Evolutionary conservation across 179 eudicot genomes (phyloP).

Genomic region (Carnegiea gigantea): DNA sequence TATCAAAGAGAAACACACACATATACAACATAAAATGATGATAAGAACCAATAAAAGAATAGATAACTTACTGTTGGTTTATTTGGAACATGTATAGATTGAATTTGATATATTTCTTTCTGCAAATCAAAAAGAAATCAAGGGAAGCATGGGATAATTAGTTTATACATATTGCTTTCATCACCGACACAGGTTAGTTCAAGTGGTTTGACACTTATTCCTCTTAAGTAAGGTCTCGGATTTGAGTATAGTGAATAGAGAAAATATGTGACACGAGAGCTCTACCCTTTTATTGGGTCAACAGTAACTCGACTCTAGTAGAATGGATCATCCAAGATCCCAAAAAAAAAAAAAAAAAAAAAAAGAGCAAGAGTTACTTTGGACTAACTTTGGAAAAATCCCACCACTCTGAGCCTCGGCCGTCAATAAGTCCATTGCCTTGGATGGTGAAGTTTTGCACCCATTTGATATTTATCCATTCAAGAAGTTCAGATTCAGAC

Average conservation of each 20-base stretch:
- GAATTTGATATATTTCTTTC: conserved; percentile 20
- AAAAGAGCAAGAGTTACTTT: not conserved
- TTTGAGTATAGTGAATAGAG: no score
- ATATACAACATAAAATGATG: not conserved
- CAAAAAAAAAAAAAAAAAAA: no score
- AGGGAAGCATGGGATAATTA: not conserved
- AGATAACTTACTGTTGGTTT: conserved; percentile 66
- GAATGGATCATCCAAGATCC: no score
- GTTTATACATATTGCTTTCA: not conserved
- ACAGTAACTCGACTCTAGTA: no score
- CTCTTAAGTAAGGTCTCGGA: no score
- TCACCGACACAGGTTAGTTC: no score
- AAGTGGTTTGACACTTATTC: no score
- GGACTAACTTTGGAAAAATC: conserved; percentile 41
- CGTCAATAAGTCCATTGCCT: conserved; percentile 69
- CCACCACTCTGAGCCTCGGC: conserved; percentile 88
- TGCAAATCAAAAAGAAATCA: conserved; percentile 15
- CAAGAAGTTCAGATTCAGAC: conserved; percentile 64
- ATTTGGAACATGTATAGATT: conserved; percentile 33
- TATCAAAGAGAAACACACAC: no score
- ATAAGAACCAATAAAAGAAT: not conserved
- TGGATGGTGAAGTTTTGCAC: conserved; percentile 66
- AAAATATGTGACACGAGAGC: no score
- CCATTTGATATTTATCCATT: conserved; percentile 87
- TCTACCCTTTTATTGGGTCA: no score